A percentile compares a stretch with the other conserved stretches of the same genome.
Conservation (phyloP, 2,329 filamentous ascomycete genomes). For the Fusarium odoratissimum region DNA sequence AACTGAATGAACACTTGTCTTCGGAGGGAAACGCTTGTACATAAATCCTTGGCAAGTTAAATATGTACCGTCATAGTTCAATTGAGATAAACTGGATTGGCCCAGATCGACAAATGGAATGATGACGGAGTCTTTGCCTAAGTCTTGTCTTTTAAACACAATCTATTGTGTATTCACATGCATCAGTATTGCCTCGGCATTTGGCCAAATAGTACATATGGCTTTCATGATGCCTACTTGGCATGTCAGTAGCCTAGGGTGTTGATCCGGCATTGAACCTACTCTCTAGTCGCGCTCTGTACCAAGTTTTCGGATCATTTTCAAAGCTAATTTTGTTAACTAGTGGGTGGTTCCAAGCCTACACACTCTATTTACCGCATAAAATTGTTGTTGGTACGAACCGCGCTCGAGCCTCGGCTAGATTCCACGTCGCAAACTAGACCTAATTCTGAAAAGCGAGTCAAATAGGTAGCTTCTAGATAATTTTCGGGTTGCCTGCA, state of each 20-base stretch:
- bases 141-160: no score
- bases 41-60: not conserved
- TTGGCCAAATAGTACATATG: no score
- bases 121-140: no score
- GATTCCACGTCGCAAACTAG: not conserved
- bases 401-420: not conserved
- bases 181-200: not conserved
- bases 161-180: not conserved
- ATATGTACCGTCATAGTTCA: no score
- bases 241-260: not conserved
- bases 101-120: fast-evolving
- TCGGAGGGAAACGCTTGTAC: not conserved
- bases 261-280: not conserved
- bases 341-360: not conserved
- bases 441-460: not conserved
- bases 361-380: not conserved
- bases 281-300: not conserved
- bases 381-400: not conserved
- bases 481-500: not conserved
- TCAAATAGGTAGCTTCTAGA: not conserved
- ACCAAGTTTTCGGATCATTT: not conserved
- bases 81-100: not conserved
- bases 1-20: no score
- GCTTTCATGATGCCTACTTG: no score
- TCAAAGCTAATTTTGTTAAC: not conserved